These are phyloP conservation scores for Papilionanthe hybrid DNA, from an alignment of 116 monocot species.

Conservation along the genomic window DNA sequence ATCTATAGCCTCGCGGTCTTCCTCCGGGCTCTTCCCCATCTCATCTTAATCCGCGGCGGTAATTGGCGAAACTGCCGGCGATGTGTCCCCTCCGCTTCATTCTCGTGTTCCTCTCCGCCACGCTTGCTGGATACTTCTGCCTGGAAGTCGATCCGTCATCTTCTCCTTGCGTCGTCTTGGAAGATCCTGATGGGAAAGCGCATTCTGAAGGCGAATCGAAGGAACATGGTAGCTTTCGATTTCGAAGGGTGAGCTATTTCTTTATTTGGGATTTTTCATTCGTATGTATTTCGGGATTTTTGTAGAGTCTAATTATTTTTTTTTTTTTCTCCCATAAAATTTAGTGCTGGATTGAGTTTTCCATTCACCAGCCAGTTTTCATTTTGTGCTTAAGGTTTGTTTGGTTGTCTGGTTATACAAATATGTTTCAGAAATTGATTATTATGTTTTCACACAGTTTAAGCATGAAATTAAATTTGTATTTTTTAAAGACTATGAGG, in stretches of 20 bases:
- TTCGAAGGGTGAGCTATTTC: background rate
- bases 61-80: background rate
- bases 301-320: no score
- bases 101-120: conserved; percentile 31
- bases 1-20: no score
- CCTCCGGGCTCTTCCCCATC: background rate
- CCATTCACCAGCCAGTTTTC: no score
- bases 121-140: conserved; percentile 28
- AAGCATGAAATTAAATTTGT: no score
- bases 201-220: background rate
- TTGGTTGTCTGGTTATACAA: no score
- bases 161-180: background rate
- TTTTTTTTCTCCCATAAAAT: background rate
- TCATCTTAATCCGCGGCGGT: background rate
- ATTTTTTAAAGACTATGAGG: no score
- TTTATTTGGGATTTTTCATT: no score
- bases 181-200: background rate
- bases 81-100: conserved; percentile 34
- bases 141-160: conserved; percentile 25
- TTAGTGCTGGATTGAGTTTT: no score
- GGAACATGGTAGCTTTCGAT: background rate
- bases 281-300: background rate
- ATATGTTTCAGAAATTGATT: no score
- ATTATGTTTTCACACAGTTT: no score
- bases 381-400: no score